Evolutionary conservation across 2,329 filamentous ascomycete species (phyloP).

Genomic region (Phoma sp.): DNA sequence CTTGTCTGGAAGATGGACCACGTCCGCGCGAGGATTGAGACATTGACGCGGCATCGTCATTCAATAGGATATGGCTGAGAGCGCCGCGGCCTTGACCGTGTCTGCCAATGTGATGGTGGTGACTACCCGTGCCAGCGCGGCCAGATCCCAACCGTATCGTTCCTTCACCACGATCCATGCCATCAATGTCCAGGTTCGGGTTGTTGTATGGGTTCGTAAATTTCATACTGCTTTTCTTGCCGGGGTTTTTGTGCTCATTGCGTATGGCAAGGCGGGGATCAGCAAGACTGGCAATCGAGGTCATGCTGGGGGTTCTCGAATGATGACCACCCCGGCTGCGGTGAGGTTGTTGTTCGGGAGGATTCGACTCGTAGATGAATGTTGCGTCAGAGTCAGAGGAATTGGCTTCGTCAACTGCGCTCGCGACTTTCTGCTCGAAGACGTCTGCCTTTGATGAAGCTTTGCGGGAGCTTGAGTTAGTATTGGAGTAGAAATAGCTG

Average conservation of each 20-base stretch:
- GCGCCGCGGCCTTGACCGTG: slow-evolving; percentile 75
- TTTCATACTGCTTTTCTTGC: slow-evolving; percentile 92
- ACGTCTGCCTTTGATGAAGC: slow-evolving; percentile 96
- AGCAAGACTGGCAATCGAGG: slow-evolving; percentile 74
- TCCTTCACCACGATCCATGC: slow-evolving; percentile 47
- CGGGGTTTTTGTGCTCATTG: slow-evolving; percentile 67
- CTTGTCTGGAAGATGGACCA: slow-evolving; percentile 64
- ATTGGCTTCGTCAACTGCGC: slow-evolving; percentile 92
- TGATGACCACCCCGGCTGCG: slow-evolving; percentile 81
- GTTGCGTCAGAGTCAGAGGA: slow-evolving; percentile 98
- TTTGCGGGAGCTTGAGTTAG: slow-evolving; percentile 52
- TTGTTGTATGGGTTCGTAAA: slow-evolving; percentile 79
- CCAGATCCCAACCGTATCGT: slow-evolving; percentile 50
- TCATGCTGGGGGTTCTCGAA: slow-evolving; percentile 91
- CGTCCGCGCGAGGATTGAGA: slow-evolving; percentile 71
- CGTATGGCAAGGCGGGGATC: slow-evolving; percentile 63
- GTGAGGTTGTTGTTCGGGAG: slow-evolving; percentile 64
- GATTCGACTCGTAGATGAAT: slow-evolving; percentile 98
- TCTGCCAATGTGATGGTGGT: slow-evolving; percentile 81
- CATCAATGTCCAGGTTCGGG: slow-evolving; percentile 58
- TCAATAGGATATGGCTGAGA: slow-evolving; percentile 70
- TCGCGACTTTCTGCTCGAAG: slow-evolving; percentile 96
- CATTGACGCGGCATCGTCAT: slow-evolving; percentile 65
- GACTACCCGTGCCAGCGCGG: slow-evolving; percentile 64
- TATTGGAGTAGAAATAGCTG: slow-evolving; percentile 43